Base-by-base conservation (phyloP, 768 basidiomycete species). In the Kwoniella sp. region DNA sequence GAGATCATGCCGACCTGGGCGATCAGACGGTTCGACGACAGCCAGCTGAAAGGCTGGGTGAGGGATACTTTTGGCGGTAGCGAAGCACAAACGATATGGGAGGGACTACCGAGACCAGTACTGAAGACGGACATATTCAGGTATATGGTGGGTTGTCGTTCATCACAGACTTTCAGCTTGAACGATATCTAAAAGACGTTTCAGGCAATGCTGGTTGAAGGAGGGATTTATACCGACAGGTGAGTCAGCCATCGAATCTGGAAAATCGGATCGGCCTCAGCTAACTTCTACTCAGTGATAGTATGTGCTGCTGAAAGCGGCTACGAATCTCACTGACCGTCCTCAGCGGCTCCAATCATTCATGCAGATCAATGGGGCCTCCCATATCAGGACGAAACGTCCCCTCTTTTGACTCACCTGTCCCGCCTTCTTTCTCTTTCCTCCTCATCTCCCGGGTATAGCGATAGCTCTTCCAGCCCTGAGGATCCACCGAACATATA, bases 191-290 rank as follows among this genome's bases (percentile, higher is more conserved):
- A 1, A 1, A 10, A 15, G 32, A 20, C 45, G 29, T 17, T 40
- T 20, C 28, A 56, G 59, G 61, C 57, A 6, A 57, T 63, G 54
- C 29, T 67, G 32, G 59, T 67, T 6, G 65, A 67, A 54, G 65
- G 65, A 19, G 65, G 65, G 3, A 67, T 67, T 15, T 67, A 67
- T 38, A 63, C 65, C 15, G 65, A 67, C 46, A 63, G 62, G 50
- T 53, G 22, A 31, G 56, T n/a, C n/a, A n/a, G n/a, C n/a, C n/a
- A n/a, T n/a, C n/a, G n/a, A n/a, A n/a, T n/a, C n/a, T n/a, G n/a
- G n/a, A n/a, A n/a, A n/a, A n/a, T n/a, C n/a, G n/a, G n/a, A n/a
- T n/a, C n/a, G 6, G 38, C 8, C 27, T 20, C 12, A 7, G 20
- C 44, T 54, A n/a, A 39, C 14, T 15, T n/a, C n/a, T n/a, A n/a